A percentile compares a stretch with the other conserved stretches of the same genome.
Evolutionary conservation across 208 protist species (phyloP).

Genomic region (Leishmania lainsoni): DNA sequence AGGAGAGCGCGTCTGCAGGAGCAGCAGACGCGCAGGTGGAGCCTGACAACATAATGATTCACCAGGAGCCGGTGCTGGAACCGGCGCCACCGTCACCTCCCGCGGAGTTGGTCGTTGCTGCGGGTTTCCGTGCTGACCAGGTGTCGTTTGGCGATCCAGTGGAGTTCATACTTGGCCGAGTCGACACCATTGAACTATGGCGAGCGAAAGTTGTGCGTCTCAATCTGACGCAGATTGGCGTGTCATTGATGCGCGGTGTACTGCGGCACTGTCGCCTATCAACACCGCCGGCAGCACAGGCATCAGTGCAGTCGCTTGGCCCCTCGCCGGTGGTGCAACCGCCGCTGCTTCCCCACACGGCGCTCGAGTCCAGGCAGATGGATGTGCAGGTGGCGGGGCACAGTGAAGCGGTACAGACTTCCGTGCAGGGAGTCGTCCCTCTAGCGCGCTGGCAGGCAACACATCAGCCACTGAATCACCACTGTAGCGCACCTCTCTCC

Average conservation of each 20-base stretch:
- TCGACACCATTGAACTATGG: slow-evolving; percentile 30
- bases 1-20: not conserved
- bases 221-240: slow-evolving; percentile 42
- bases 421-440: not conserved
- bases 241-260: slow-evolving; percentile 34
- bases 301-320: not conserved
- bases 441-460: not conserved
- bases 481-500: not conserved
- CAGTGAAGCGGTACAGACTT: not conserved
- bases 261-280: slow-evolving; percentile 19
- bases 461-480: not conserved
- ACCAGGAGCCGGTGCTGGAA: not conserved
- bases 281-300: not conserved
- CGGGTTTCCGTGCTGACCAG: not conserved
- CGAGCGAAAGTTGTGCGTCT: slow-evolving; percentile 4
- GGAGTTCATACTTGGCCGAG: slow-evolving; percentile 2
- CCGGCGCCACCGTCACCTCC: not conserved
- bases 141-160: slow-evolving; percentile 13
- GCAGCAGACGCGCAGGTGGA: not conserved
- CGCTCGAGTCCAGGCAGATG: not conserved
- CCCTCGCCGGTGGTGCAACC: not conserved
- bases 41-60: not conserved
- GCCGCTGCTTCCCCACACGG: not conserved
- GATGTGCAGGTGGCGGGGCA: not conserved
- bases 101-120: not conserved